Base-by-base conservation (phyloP, 2,329 filamentous ascomycete genomes). In the Colletotrichum sp. region DNA sequence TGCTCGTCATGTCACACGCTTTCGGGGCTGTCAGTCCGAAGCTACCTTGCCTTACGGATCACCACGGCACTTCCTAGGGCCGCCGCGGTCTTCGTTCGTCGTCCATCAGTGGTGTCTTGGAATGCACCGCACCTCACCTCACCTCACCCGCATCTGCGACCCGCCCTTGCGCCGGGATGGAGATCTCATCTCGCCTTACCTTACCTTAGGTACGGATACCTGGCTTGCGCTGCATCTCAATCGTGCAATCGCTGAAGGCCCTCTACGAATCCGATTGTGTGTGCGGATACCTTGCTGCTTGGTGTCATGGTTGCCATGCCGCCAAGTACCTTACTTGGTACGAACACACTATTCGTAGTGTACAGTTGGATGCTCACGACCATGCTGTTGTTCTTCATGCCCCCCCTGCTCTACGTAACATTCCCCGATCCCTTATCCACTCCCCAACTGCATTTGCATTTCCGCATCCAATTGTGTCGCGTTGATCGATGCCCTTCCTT, bases 401-500 rank as follows among this genome's bases (percentile, higher is more conserved):
- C 52, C 12, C 59, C 61, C 61, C 12, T 64, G 61, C 32, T 32
- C 25, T 36, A 36, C 15, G 66, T 69, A 16, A 52, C 66, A 39
- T 39, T 59, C 66, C 52, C 49, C 49, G 66, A 61, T 61, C 52
- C 22, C 30, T 19, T 44, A 36, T 29, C 66, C 52, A 69, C 52
- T 59, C 49, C 52, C 32, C 29, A 16, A 32, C 15, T 57, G 52
- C 25, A 25, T 69, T 66, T 39, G 30, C 49, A 68, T 32, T 22
- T 59, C 27, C 22, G 61, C 61, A 49, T 71, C 68, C 65, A 73
- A 36, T 63, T 69, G 67, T 49, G 39, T 36, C 59, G 69, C 8
- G 25, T 67, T 49, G 69, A 63, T 72, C 69, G 55, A 29, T 72
- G 32, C 69, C 39, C 29, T 72, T 64, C 63, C 72, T 63, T 75